Base-by-base conservation (phyloP, 2,329 filamentous ascomycete genomes). In the Parafenestella ontariensis region DNA sequence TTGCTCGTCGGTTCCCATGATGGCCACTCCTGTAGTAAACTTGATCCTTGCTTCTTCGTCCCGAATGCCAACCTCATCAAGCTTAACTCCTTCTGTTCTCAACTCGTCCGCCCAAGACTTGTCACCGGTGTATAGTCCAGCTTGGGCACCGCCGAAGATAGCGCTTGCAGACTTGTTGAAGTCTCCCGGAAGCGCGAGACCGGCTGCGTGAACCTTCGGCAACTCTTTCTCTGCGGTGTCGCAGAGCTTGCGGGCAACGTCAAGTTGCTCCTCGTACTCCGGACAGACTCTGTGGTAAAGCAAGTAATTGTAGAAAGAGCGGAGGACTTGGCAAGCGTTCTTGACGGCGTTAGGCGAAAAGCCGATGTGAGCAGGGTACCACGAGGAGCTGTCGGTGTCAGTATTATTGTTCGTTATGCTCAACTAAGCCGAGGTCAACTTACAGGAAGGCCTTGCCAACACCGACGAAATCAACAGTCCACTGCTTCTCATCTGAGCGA, bases 261-360 rank as follows among this genome's bases (percentile, higher is more conserved):
- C 76, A 53, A 98, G 81, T 59, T 94, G 85, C 0, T 82, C 78
- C 0, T 76, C 80, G 69, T 93, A 90, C 72, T 98, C 95, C 0
- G 90, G 89, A 67, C 92, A 96, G 15, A 96, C 94, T 33, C 90
- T 85, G 69, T 98, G 93, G 56, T 89, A 85, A 9, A 93, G 81
- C 0, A 98, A 81, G 63, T 97, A 99, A 61, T 91, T 90, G 59
- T 96, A 85, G 70, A 98, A 98, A 70, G 95, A 96, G 55, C 86
- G 85, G 36, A 97, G 81, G 0, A 96, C 85, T 29, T 84, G 82
- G 18, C 88, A 85, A 3, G 86, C 87, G 6, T 82, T 75, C n/a
- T 83, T 77, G 57, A 92, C 65, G 18, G 69, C 82, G 11, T 82
- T 76, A 0, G 77, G 71, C 15, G 81, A 70, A 4, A 77, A 80